These are phyloP conservation scores for Dictyostelium capitatum DNA, from an alignment of 78 protist genomes.

Conservation along the genomic window DNA sequence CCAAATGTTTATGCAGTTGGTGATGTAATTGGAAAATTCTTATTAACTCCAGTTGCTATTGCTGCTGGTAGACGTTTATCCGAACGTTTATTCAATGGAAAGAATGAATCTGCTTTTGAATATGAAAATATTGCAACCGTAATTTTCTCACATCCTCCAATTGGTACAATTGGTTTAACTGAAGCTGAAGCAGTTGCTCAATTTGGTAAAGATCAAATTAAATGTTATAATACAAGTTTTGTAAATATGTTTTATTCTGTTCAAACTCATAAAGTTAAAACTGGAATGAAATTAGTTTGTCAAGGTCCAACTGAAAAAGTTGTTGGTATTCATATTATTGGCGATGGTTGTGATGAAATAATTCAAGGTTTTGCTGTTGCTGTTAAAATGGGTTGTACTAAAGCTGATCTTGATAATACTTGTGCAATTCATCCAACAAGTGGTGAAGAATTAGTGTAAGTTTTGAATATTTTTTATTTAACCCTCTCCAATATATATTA, in stretches of 20 bases:
- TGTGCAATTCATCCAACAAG: conserved; percentile 96
- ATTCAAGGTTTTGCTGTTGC: conserved; percentile 96
- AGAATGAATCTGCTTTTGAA: conserved; percentile 63
- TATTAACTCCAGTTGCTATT: conserved; percentile 95
- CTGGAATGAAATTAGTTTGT: conserved; percentile 92
- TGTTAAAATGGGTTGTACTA: conserved; percentile 92
- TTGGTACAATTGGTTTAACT: conserved; percentile 94
- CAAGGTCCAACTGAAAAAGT: conserved; percentile 89
- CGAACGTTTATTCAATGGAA: conserved; percentile 88
- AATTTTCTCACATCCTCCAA: conserved; percentile 95
- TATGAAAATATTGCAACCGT: conserved; percentile 90
- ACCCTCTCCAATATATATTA: too few relatives aligned
- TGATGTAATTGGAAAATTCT: conserved; percentile 86
- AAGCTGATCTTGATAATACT: conserved; percentile 88
- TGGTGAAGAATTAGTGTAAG: conserved; percentile 53
- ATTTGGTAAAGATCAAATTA: conserved; percentile 86
- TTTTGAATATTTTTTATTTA: too few relatives aligned
- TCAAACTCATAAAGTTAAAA: conserved; percentile 82
- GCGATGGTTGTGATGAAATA: conserved; percentile 94
- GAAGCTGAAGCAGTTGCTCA: conserved; percentile 88
- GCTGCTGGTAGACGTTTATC: conserved; percentile 93
- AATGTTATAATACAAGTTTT: conserved; percentile 48
- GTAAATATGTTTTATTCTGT: conserved; percentile 90
- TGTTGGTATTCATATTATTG: conserved; percentile 94
- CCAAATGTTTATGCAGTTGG: conserved; percentile 89